Evolutionary conservation across 257 asterid genomes (phyloP).

Genomic region (Avicennia marina): DNA sequence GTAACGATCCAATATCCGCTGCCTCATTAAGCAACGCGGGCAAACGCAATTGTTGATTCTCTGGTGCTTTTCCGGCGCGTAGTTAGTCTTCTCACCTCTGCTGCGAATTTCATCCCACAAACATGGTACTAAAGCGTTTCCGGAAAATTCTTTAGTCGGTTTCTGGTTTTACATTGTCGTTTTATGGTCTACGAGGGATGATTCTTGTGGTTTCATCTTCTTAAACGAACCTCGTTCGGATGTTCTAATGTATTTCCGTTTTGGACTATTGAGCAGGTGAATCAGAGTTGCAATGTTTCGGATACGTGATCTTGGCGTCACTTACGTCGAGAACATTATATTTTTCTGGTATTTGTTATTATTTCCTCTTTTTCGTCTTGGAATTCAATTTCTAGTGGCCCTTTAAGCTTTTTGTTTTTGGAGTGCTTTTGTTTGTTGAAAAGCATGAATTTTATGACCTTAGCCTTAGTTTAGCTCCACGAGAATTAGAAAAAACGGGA

Average conservation of each 20-base stretch:
- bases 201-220: too few species aligned
- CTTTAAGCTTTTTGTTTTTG: not conserved
- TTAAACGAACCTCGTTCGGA: not conserved
- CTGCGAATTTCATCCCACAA: not conserved
- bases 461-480: too few species aligned
- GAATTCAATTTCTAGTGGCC: not conserved
- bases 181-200: not conserved
- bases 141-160: too few species aligned
- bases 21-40: too few species aligned
- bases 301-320: not conserved
- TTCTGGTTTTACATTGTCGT: too few species aligned
- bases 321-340: not conserved
- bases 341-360: not conserved
- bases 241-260: not conserved
- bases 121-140: not conserved
- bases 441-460: too few species aligned
- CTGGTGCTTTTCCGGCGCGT: too few species aligned
- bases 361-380: not conserved
- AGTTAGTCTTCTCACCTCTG: not conserved
- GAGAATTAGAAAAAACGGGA: too few species aligned
- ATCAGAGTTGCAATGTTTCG: not conserved
- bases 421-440: not conserved
- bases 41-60: too few species aligned
- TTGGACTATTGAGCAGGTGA: not conserved
- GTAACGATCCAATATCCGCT: too few species aligned